A percentile compares a stretch with the other conserved stretches of the same genome.
These are phyloP conservation scores for Aurantiochytrium sp. DNA, from an alignment of 108 stramenopile genomes.

Conservation along the genomic window DNA sequence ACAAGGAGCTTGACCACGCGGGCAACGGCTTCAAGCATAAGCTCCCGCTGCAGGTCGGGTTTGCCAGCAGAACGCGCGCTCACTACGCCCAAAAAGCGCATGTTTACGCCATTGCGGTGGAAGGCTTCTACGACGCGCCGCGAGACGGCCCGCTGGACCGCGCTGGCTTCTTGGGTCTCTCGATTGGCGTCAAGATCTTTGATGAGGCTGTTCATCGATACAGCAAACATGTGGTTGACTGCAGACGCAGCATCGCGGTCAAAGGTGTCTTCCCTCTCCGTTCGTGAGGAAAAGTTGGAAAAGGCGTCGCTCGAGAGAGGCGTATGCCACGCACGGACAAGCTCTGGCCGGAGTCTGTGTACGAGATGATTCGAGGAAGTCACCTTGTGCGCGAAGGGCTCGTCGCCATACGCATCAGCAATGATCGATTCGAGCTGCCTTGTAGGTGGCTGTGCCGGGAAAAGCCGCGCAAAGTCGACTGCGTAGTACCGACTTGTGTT, in stretches of 20 bases:
- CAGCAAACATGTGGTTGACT: not conserved
- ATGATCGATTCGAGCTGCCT: not conserved
- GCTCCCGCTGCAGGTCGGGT: not conserved
- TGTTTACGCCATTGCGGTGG: not conserved
- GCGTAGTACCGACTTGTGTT: not conserved
- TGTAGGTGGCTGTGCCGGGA: not conserved
- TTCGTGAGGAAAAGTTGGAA: not conserved
- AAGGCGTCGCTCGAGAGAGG: slow-evolving; percentile 8
- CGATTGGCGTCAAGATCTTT: too few species aligned
- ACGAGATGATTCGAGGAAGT: not conserved
- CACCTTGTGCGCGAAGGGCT: not conserved
- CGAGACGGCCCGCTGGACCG: not conserved
- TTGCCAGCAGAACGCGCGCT: not conserved
- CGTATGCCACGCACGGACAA: not conserved
- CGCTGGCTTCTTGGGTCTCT: not conserved
- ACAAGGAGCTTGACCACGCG: not conserved
- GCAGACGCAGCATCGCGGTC: not conserved
- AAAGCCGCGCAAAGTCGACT: slow-evolving; percentile 1
- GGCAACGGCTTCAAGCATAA: not conserved
- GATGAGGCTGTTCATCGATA: not conserved
- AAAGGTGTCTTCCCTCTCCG: not conserved
- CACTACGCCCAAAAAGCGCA: not conserved
- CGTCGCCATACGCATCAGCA: not conserved
- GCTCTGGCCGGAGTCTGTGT: not conserved
- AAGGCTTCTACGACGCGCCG: not conserved